Conservation (phyloP, 345 rosid species). For the Psidium guajava region DNA sequence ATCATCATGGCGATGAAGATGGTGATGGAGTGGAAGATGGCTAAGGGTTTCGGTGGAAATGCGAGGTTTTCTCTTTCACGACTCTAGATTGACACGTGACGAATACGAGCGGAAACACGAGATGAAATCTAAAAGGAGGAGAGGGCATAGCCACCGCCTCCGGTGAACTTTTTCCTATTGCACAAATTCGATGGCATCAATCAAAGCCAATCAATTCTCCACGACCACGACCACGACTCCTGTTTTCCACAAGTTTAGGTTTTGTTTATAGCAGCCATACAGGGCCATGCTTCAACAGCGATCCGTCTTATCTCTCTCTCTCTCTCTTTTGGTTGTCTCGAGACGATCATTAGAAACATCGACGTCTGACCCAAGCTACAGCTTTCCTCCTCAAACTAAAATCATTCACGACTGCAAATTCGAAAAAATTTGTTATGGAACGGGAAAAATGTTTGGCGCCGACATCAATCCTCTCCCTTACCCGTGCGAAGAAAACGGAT, state of each 20-base stretch:
- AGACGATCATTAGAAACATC: not conserved
- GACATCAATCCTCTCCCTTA: not conserved
- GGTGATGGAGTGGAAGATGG: not conserved
- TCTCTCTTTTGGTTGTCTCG: not conserved
- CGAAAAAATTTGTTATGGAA: not conserved
- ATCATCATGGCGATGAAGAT: not conserved
- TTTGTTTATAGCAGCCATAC: not conserved
- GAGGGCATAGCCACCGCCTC: not conserved
- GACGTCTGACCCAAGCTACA: not conserved
- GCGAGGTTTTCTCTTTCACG: not conserved
- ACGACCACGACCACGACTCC: not conserved
- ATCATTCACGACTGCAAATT: not conserved
- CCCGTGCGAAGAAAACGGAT: not conserved
- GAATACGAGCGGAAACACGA: too few species aligned
- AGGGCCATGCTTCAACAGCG: not conserved
- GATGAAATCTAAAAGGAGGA: not conserved
- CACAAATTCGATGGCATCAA: not conserved
- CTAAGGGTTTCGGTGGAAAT: not conserved
- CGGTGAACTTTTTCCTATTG: not conserved
- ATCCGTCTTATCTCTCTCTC: not conserved
- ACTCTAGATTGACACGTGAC: not conserved
- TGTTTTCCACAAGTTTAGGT: not conserved
- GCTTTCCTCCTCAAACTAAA: not conserved
- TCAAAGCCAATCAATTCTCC: not conserved
- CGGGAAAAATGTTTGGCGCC: not conserved